phyloP scores from a whole-genome alignment of 257 asterid genomes.

The Nicotiana otophora region DNA sequence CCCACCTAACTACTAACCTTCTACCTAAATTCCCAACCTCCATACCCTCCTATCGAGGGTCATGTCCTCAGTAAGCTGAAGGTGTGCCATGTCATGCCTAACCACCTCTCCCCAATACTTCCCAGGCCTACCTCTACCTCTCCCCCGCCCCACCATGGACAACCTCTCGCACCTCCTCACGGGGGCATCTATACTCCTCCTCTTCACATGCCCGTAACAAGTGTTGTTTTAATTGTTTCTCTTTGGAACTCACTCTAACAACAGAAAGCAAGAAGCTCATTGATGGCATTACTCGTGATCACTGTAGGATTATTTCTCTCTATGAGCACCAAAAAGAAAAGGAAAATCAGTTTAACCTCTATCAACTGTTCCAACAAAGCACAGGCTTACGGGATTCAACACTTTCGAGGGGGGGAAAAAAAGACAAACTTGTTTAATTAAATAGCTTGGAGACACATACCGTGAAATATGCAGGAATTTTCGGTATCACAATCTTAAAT shows the following conservation, averaged over 20 bases:
- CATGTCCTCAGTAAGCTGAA: too few species aligned
- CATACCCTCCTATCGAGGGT: too few species aligned
- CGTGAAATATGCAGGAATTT: constrained; percentile 97
- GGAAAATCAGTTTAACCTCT: not conserved
- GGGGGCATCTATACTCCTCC: too few species aligned
- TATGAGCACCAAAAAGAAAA: not conserved
- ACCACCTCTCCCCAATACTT: too few species aligned
- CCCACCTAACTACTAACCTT: too few species aligned
- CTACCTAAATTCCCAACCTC: too few species aligned
- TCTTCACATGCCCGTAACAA: not conserved
- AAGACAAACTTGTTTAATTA: not conserved
- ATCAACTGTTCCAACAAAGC: not conserved
- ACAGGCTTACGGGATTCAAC: not conserved
- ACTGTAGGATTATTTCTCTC: not conserved
- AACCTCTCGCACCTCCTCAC: too few species aligned
- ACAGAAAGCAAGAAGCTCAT: not conserved
- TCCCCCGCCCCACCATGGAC: too few species aligned
- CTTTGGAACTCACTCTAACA: not conserved
- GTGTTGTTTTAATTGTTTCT: not conserved
- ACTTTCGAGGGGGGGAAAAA: too few species aligned
- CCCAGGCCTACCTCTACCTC: too few species aligned
- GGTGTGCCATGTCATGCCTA: too few species aligned
- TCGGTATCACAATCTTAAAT: constrained; percentile 80
- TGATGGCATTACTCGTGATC: not conserved
- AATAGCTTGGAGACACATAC: constrained; percentile 31